These are phyloP conservation scores for Pythium myriotylum DNA, from an alignment of 352 stramenopile species.

Conservation along the genomic window DNA sequence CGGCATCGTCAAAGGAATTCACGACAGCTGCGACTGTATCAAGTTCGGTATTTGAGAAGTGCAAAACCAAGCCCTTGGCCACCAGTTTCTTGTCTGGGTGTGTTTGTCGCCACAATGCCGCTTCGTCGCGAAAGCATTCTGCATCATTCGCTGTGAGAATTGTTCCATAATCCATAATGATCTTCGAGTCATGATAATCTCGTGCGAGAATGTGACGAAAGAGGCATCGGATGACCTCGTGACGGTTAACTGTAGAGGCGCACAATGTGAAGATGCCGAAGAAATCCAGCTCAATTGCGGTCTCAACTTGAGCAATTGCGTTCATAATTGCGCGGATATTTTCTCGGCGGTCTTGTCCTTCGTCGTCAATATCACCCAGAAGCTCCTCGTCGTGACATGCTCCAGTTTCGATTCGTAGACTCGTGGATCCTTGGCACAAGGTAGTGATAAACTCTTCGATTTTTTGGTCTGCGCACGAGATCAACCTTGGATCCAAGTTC, in stretches of 20 bases:
- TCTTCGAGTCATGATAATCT: not conserved
- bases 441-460: constrained; percentile 2
- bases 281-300: constrained; percentile 1
- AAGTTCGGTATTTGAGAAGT: not conserved
- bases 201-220: constrained; percentile 3
- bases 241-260: not conserved
- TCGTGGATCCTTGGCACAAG: not conserved
- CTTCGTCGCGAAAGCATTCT: not conserved
- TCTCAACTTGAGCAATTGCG: not conserved
- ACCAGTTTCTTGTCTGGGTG: not conserved
- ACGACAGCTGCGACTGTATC: not conserved
- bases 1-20: not conserved
- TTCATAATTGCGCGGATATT: constrained; percentile 6
- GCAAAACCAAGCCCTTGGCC: not conserved
- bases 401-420: constrained; percentile 5
- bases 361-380: not conserved
- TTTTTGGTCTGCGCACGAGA: constrained; percentile 16
- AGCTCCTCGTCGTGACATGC: constrained; percentile 2
- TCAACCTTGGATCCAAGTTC: constrained; percentile 16
- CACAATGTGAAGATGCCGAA: constrained; percentile 7
- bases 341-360: constrained; percentile 9
- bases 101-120: not conserved
- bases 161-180: not conserved
- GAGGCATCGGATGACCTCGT: not conserved
- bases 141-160: not conserved